Conservation (phyloP, 2,329 filamentous ascomycete species). For the Chalara sp. region DNA sequence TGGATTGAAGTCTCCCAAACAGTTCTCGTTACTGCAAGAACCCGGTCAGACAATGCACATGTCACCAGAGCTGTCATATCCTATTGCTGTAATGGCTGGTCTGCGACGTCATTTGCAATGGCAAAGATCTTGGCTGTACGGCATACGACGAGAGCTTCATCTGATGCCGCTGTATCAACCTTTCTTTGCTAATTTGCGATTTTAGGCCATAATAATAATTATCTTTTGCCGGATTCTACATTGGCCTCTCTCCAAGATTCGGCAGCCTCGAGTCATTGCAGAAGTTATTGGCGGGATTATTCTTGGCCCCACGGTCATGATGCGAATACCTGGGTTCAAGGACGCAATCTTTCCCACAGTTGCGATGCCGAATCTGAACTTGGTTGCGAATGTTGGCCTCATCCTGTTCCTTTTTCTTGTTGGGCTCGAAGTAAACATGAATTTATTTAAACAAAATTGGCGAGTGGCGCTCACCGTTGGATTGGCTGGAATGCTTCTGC, state of each 20-base stretch:
- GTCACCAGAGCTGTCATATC: not conserved
- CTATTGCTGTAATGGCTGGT: not conserved
- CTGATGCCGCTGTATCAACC: not conserved
- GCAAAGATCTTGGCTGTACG: not conserved
- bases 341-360: conserved; percentile 67
- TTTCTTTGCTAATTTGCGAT: not conserved
- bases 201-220: conserved; percentile 64
- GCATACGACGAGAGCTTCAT: not conserved
- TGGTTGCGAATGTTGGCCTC: conserved; percentile 78
- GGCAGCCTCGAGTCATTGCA: conserved; percentile 76
- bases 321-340: conserved; percentile 74
- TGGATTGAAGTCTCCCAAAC: not conserved
- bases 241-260: conserved; percentile 68
- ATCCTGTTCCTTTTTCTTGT: conserved; percentile 84
- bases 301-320: conserved; percentile 82
- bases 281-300: conserved; percentile 82
- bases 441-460: conserved; percentile 75
- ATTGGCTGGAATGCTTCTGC: conserved; percentile 70
- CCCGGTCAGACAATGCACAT: not conserved
- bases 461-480: conserved; percentile 71
- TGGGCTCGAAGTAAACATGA: conserved; percentile 78
- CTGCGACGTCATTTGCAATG: not conserved
- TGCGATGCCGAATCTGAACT: conserved; percentile 68
- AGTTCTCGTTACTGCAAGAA: not conserved
- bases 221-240: conserved; percentile 69